Evolutionary conservation across 73 alveolate species (phyloP).

Genomic region (Paramecium sonneborni): DNA sequence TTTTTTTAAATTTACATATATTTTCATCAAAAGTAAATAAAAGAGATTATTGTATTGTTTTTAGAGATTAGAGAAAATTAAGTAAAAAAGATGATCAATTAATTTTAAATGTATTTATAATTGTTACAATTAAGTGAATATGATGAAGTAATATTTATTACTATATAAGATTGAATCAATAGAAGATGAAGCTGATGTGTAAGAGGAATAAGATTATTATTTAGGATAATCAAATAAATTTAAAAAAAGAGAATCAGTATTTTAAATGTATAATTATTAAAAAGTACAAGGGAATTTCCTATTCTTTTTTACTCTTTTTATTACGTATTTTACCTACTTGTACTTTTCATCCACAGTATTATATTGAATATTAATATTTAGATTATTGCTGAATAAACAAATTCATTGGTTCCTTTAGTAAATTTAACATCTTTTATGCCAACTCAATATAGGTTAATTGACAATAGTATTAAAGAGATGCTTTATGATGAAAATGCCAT

Average conservation of each 20-base stretch:
- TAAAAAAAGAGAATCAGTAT: not conserved
- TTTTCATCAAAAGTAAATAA: not conserved
- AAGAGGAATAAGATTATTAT: slow-evolving; percentile 4
- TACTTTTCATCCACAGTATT: not conserved
- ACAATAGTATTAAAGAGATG: not conserved
- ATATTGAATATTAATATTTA: not conserved
- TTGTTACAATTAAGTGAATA: slow-evolving; percentile 21
- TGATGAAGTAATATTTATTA: not conserved
- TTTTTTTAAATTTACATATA: not conserved
- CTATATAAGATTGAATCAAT: not conserved
- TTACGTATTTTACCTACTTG: not conserved
- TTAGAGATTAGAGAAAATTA: slow-evolving; percentile 11
- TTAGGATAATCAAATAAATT: not conserved
- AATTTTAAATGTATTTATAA: not conserved
- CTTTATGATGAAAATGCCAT: not conserved
- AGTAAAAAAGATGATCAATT: not conserved
- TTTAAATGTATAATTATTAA: not conserved
- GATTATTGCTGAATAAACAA: not conserved
- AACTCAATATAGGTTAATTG: not conserved
- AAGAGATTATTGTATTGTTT: not conserved
- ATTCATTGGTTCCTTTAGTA: not conserved
- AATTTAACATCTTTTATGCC: not conserved
- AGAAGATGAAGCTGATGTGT: not conserved
- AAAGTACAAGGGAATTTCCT: not conserved
- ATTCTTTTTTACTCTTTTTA: not conserved